phyloP scores from a whole-genome alignment of 2,329 filamentous ascomycete genomes.

The Neonectria ditissima region DNA sequence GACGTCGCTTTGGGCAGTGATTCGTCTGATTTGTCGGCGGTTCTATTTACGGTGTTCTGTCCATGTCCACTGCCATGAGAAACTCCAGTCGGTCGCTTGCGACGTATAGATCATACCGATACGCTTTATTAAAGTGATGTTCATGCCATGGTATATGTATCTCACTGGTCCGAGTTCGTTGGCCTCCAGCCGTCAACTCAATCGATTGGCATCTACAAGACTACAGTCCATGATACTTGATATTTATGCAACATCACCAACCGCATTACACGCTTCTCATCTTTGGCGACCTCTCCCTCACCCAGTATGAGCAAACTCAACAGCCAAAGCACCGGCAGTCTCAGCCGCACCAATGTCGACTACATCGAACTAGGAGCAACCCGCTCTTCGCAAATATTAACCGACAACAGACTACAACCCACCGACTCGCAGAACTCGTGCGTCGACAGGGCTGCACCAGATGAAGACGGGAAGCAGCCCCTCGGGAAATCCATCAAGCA shows the following conservation, averaged over 20 bases:
- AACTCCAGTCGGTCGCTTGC: not conserved
- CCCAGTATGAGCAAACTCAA: slow-evolving; percentile 5
- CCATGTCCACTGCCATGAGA: not conserved
- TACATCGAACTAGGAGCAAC: slow-evolving; percentile 30
- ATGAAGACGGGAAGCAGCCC: slow-evolving; percentile 36
- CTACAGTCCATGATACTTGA: no score
- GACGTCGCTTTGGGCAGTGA: not conserved
- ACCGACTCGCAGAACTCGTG: not conserved
- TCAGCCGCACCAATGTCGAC: not conserved
- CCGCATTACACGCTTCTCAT: not conserved
- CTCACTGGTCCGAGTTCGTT: not conserved
- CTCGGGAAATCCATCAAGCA: slow-evolving; percentile 41
- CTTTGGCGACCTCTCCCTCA: not conserved
- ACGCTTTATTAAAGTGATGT: not conserved
- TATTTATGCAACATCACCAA: not conserved
- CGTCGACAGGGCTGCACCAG: not conserved
- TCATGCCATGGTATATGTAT: not conserved
- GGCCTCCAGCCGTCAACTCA: not conserved
- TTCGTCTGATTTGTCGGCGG: not conserved
- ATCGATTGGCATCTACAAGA: not conserved
- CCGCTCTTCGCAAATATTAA: slow-evolving; percentile 21
- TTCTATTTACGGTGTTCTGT: not conserved
- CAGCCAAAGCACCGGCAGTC: not conserved
- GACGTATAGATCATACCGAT: not conserved
- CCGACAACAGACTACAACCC: not conserved